phyloP scores from a whole-genome alignment of 2,329 filamentous ascomycete genomes.

The Uncinocarpus reesii region DNA sequence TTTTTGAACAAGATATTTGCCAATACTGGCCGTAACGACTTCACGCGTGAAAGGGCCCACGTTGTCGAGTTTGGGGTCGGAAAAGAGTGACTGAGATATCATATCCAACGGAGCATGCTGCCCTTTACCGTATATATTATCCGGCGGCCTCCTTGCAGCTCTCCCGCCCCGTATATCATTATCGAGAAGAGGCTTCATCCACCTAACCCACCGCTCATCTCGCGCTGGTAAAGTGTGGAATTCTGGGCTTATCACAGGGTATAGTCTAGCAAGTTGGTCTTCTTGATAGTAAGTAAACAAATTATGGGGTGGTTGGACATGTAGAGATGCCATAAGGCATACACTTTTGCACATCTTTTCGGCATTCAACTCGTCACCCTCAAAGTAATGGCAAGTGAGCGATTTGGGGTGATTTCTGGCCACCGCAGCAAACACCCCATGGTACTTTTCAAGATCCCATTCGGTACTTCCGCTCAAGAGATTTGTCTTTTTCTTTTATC shows the following conservation, averaged over 20 bases:
- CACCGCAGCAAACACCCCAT: conserved; percentile 25
- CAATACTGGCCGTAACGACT: conserved; percentile 29
- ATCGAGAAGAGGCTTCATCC: conserved; percentile 25
- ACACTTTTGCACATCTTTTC: conserved; percentile 29
- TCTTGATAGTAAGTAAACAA: conserved; percentile 31
- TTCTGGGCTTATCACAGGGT: conserved; percentile 20
- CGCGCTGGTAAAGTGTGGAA: conserved; percentile 26
- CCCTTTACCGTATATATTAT: conserved; percentile 12
- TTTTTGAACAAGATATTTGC: conserved; percentile 31
- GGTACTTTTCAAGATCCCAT: conserved; percentile 26
- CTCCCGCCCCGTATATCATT: conserved; percentile 16
- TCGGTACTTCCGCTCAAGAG: conserved; percentile 23
- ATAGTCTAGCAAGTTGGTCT: conserved; percentile 22
- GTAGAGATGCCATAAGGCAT: conserved; percentile 24
- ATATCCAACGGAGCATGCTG: conserved; percentile 6
- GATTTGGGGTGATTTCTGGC: conserved; percentile 16
- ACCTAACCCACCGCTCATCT: conserved; percentile 31
- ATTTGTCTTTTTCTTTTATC: conserved; percentile 14
- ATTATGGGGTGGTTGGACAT: conserved; percentile 18
- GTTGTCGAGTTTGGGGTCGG: neutral
- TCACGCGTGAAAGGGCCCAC: conserved; percentile 20
- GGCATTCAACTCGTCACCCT: conserved; percentile 24
- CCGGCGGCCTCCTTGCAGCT: conserved; percentile 12
- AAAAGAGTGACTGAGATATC: conserved; percentile 14
- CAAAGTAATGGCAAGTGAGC: conserved; percentile 27